These are phyloP conservation scores for Lipomyces mesembrius DNA, from an alignment of 805 yeast genomes.

Conservation along the genomic window DNA sequence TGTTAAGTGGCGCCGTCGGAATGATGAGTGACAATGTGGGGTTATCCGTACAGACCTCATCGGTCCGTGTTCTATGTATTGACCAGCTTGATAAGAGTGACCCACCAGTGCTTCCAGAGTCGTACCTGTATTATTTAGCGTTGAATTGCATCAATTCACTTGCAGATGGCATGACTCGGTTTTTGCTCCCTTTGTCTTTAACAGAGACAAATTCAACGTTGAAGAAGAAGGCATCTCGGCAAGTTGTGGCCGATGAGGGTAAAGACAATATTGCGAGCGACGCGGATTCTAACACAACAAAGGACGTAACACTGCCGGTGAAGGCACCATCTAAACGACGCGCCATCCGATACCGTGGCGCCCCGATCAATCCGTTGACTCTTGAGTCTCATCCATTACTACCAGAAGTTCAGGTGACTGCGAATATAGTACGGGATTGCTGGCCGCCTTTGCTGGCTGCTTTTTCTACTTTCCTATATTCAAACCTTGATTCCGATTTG, in stretches of 20 bases:
- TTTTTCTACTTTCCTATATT: constrained; percentile 60
- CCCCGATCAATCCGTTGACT: constrained; percentile 35
- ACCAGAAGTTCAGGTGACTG: constrained; percentile 27
- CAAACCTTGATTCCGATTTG: constrained; percentile 69
- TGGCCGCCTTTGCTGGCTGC: constrained; percentile 51
- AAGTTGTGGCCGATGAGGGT: constrained; percentile 9
- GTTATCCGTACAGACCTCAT: constrained; percentile 31
- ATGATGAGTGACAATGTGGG: constrained; percentile 20
- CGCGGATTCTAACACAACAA: not conserved
- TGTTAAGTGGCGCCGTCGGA: constrained; percentile 28
- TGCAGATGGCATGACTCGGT: constrained; percentile 70
- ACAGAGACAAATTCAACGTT: constrained; percentile 14
- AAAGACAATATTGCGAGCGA: not conserved
- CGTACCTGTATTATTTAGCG: constrained; percentile 65
- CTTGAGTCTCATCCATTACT: constrained; percentile 33
- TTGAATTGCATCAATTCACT: constrained; percentile 57
- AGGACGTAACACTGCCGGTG: constrained; percentile 2
- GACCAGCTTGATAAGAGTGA: constrained; percentile 82
- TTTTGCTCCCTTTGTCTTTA: constrained; percentile 52
- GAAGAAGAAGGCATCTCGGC: constrained; percentile 22
- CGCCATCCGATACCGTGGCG: constrained; percentile 32
- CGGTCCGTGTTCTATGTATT: constrained; percentile 54
- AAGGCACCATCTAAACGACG: constrained; percentile 15
- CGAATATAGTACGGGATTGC: constrained; percentile 38
- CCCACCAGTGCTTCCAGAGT: constrained; percentile 68